phyloP scores from a whole-genome alignment of 1,139 yeast species.

The Yamadazyma friedrichii region DNA sequence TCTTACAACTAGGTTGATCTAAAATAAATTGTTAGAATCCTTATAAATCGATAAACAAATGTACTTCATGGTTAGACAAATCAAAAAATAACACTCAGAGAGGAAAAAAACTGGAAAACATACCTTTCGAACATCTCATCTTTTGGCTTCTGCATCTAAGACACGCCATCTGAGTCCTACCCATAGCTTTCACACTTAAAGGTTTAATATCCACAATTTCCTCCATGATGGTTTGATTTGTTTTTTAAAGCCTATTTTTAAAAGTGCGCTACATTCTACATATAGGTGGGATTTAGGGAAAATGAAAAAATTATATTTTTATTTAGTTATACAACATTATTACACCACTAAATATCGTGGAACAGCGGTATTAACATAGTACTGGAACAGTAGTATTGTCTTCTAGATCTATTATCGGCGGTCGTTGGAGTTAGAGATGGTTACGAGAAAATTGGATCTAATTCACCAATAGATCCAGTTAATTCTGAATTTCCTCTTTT shows the following conservation, averaged over 20 bases:
- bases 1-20: slow-evolving; percentile 14
- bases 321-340: too few relatives aligned
- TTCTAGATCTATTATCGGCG: too few relatives aligned
- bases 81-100: too few relatives aligned
- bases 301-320: too few relatives aligned
- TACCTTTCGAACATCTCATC: slow-evolving; percentile 17
- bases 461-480: slow-evolving; percentile 15
- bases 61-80: not conserved
- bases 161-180: slow-evolving; percentile 16
- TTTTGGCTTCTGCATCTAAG: slow-evolving; percentile 15
- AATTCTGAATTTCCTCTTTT: slow-evolving; percentile 22
- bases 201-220: slow-evolving; percentile 12
- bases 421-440: not conserved
- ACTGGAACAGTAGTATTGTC: too few relatives aligned
- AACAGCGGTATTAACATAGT: not conserved
- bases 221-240: not conserved
- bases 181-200: slow-evolving; percentile 14
- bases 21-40: slow-evolving; percentile 4
- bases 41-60: not conserved
- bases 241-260: not conserved
- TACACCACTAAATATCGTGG: too few relatives aligned
- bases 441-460: slow-evolving; percentile 10
- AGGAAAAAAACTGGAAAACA: slow-evolving; percentile 2
- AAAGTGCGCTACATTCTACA: too few relatives aligned
- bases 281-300: too few relatives aligned